A percentile compares a stretch with the other conserved stretches of the same genome.
Conservation (phyloP, 2,329 filamentous ascomycete species). For the Alternaria arbusti region DNA sequence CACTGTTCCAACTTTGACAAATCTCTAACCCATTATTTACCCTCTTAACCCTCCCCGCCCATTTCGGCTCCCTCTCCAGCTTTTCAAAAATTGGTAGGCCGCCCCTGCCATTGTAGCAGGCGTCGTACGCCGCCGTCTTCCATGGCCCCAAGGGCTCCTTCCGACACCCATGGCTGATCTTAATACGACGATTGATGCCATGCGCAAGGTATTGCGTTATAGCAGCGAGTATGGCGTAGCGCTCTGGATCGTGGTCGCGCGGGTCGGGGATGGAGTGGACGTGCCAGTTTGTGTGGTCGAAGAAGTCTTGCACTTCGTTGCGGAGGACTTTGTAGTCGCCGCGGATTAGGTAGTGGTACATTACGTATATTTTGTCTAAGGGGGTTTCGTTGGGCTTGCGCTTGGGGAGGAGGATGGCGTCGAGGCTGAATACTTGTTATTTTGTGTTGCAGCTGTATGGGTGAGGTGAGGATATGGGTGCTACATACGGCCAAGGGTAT, state of each 20-base stretch:
- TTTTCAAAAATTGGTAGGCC: not conserved
- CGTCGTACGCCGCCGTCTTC: not conserved
- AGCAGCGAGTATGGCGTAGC: not conserved
- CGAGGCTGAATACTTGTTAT: not conserved
- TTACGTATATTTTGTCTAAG: not conserved
- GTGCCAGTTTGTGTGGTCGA: not conserved
- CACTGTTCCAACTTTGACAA: not conserved
- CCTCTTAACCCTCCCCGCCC: not conserved
- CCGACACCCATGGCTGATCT: not conserved
- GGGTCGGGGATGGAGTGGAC: not conserved
- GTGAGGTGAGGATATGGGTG: no score
- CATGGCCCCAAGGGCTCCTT: not conserved
- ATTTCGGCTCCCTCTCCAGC: not conserved
- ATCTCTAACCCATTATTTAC: not conserved
- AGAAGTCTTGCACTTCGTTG: conserved; percentile 3
- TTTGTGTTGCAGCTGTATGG: not conserved
- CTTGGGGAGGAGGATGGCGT: not conserved
- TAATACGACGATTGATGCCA: not conserved
- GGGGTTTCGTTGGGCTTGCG: not conserved
- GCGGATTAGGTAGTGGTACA: conserved; percentile 1
- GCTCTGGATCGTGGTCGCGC: not conserved
- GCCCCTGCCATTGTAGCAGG: not conserved
- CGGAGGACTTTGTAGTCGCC: not conserved
- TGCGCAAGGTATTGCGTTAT: not conserved
- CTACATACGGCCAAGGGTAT: not conserved